A percentile compares a stretch with the other conserved stretches of the same genome.
phyloP scores from a whole-genome alignment of 1,139 yeast species.

The Diutina mesorugosa region DNA sequence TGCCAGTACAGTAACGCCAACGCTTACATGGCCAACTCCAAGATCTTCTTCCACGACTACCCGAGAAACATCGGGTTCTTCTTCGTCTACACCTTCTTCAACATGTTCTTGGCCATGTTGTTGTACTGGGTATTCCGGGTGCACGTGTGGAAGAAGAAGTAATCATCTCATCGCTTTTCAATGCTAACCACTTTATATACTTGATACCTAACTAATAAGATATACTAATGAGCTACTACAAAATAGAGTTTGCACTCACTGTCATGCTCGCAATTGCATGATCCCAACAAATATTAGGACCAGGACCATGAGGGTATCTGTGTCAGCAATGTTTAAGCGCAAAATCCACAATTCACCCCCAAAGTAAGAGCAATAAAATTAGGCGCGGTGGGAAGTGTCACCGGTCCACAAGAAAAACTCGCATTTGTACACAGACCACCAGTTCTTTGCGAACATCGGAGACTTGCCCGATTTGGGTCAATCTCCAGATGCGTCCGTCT shows the following conservation, averaged over 20 bases:
- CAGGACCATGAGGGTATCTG: too few relatives aligned
- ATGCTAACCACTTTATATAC: too few relatives aligned
- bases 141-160: neutral
- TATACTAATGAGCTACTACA: neutral
- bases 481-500: neutral
- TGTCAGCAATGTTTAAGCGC: too few relatives aligned
- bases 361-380: too few relatives aligned
- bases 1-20: slow-evolving; percentile 44
- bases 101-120: slow-evolving; percentile 13
- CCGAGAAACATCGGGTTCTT: slow-evolving; percentile 61
- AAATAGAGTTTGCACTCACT: too few relatives aligned
- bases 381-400: too few relatives aligned
- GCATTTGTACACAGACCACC: too few relatives aligned
- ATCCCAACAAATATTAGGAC: too few relatives aligned
- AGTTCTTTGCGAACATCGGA: neutral
- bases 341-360: too few relatives aligned
- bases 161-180: neutral
- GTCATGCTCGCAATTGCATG: too few relatives aligned
- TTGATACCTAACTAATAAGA: neutral
- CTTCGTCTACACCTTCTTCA: slow-evolving; percentile 44
- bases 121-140: slow-evolving; percentile 1
- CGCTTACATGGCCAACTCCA: slow-evolving; percentile 32
- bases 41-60: slow-evolving; percentile 30
- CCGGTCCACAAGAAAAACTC: too few relatives aligned
- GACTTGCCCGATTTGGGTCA: neutral